These are phyloP conservation scores for Neonectria magnoliae DNA, from an alignment of 2,329 filamentous ascomycete genomes.

Conservation along the genomic window DNA sequence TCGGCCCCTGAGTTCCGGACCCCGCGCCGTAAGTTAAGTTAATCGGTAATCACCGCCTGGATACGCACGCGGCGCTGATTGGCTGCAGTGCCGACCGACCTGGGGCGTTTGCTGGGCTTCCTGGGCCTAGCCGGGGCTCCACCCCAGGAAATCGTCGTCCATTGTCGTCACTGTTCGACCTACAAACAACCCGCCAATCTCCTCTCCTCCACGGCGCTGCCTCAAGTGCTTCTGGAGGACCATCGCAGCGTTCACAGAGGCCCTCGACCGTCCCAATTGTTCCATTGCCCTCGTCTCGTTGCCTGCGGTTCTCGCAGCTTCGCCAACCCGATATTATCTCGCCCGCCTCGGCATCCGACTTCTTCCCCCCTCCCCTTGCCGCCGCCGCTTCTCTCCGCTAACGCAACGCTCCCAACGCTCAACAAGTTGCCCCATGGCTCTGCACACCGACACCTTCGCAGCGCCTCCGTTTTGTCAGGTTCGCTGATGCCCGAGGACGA, in stretches of 20 bases:
- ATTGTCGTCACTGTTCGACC: constrained; percentile 41
- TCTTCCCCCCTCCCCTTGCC: constrained; percentile 4
- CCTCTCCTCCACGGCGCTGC: constrained; percentile 16
- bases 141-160: constrained; percentile 39
- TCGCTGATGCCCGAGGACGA: constrained; percentile 38
- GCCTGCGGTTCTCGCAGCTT: neutral
- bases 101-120: neutral
- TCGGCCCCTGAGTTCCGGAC: constrained; percentile 36
- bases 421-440: constrained; percentile 40
- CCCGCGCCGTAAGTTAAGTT: constrained; percentile 24
- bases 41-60: constrained; percentile 36
- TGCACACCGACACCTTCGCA: constrained; percentile 38
- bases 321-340: neutral
- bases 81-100: constrained; percentile 9
- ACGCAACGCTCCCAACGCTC: constrained; percentile 20
- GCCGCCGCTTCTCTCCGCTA: constrained; percentile 16
- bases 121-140: constrained; percentile 30
- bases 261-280: neutral
- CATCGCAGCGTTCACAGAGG: neutral
- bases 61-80: constrained; percentile 25
- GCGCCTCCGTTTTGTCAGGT: constrained; percentile 36
- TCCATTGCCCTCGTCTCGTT: neutral
- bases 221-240: constrained; percentile 11
- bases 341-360: constrained; percentile 20
- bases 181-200: constrained; percentile 28